Conservation (phyloP, 2,329 filamentous ascomycete genomes). For the Aspergillus sp. region DNA sequence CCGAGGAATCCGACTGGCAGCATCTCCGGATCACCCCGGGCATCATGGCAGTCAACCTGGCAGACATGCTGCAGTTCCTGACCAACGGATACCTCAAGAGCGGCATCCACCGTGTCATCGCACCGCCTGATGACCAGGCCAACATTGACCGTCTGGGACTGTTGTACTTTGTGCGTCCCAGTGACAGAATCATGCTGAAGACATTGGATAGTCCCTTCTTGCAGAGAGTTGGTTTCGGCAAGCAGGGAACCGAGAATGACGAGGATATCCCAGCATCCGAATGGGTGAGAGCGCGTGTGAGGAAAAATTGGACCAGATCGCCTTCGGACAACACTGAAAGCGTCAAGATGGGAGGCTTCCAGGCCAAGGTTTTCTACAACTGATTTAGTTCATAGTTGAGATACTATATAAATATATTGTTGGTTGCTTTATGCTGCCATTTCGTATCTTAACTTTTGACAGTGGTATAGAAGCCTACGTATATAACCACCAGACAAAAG, state of each 20-base stretch:
- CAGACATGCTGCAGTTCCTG: constrained; percentile 44
- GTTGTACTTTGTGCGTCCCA: constrained; percentile 42
- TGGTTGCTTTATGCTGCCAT: too few relatives aligned
- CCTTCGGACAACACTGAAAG: constrained; percentile 6
- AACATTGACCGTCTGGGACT: constrained; percentile 33
- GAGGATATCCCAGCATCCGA: constrained; percentile 12
- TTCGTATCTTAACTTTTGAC: too few relatives aligned
- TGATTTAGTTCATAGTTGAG: not conserved
- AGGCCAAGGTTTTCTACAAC: constrained; percentile 4
- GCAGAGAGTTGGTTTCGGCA: constrained; percentile 21
- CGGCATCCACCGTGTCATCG: constrained; percentile 43
- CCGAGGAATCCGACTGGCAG: constrained; percentile 43
- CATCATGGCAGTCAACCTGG: constrained; percentile 48
- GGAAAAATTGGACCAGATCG: constrained; percentile 18
- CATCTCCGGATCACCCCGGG: constrained; percentile 45
- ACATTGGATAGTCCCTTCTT: constrained; percentile 28
- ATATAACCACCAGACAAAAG: too few relatives aligned
- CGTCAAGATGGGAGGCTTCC: constrained; percentile 4
- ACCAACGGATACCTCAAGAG: constrained; percentile 48
- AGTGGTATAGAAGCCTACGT: too few relatives aligned
- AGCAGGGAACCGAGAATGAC: constrained; percentile 5
- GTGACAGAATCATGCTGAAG: constrained; percentile 23
- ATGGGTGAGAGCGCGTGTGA: constrained; percentile 27
- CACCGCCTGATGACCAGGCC: constrained; percentile 42
- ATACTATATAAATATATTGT: too few relatives aligned